Conservation (phyloP, 305 asterid genomes). For the Striga hermonthica region DNA sequence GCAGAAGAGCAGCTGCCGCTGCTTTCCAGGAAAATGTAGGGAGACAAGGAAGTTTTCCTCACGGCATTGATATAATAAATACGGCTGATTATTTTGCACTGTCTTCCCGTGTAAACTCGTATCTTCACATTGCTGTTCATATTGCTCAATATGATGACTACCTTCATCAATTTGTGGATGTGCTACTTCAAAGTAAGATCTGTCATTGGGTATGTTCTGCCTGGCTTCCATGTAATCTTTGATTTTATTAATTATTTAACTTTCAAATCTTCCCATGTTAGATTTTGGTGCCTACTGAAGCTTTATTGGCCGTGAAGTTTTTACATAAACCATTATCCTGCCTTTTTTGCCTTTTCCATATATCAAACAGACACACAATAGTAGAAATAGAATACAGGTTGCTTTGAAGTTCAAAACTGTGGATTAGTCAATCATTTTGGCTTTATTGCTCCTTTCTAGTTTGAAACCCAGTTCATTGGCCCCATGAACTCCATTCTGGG, state of each 20-base stretch:
- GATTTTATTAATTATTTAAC: slow-evolving; percentile 15
- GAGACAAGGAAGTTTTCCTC: slow-evolving; percentile 85
- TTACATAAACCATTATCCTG: background rate
- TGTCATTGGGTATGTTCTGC: slow-evolving; percentile 87
- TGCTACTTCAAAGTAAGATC: slow-evolving; percentile 73
- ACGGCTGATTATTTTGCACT: slow-evolving; percentile 96
- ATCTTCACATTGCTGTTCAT: slow-evolving; percentile 76
- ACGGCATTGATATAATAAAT: slow-evolving; percentile 91
- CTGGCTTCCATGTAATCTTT: slow-evolving; percentile 29
- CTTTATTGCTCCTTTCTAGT: slow-evolving; percentile 6
- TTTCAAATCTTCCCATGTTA: slow-evolving; percentile 21
- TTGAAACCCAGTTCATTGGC: slow-evolving; percentile 1
- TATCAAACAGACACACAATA: slow-evolving; percentile 18
- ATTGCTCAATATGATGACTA: slow-evolving; percentile 89
- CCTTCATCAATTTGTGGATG: slow-evolving; percentile 79
- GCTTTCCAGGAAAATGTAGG: slow-evolving; percentile 99
- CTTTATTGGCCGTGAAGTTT: background rate
- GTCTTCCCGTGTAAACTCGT: slow-evolving; percentile 84
- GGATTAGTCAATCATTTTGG: slow-evolving; percentile 6
- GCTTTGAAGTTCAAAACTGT: slow-evolving; percentile 17
- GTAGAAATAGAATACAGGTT: background rate
- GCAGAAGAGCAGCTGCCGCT: slow-evolving; percentile 99
- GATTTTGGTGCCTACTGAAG: slow-evolving; percentile 17
- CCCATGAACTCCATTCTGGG: background rate
- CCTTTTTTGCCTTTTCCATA: slow-evolving; percentile 4